Conservation (phyloP, 2,329 filamentous ascomycete species). For the Alternaria viburni region DNA sequence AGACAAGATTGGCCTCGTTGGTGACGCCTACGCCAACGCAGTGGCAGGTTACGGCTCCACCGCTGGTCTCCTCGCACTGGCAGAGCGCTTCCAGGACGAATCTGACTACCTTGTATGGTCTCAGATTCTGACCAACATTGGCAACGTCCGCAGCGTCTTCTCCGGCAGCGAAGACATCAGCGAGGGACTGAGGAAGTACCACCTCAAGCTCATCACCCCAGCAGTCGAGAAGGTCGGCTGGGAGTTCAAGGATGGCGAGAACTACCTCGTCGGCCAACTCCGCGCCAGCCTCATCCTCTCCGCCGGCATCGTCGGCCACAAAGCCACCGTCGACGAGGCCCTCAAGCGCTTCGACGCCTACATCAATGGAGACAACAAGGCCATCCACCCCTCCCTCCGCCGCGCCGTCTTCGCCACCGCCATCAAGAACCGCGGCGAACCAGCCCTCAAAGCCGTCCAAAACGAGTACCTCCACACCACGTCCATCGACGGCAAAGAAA, state of each 20-base stretch:
- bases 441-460: constrained; percentile 77
- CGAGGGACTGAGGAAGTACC: constrained; percentile 77
- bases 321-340: constrained; percentile 74
- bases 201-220: constrained; percentile 74
- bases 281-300: constrained; percentile 79
- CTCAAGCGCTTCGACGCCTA: constrained; percentile 82
- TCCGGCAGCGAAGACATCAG: constrained; percentile 74
- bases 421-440: constrained; percentile 72
- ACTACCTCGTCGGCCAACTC: constrained; percentile 81
- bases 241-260: constrained; percentile 78
- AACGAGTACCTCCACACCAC: constrained; percentile 83
- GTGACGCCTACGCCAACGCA: constrained; percentile 87
- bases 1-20: constrained; percentile 92
- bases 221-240: constrained; percentile 84
- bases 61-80: constrained; percentile 78
- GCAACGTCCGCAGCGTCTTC: constrained; percentile 83
- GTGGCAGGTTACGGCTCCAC: constrained; percentile 86
- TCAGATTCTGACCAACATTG: constrained; percentile 79
- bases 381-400: constrained; percentile 83
- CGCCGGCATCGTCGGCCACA: constrained; percentile 78
- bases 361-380: constrained; percentile 67
- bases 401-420: constrained; percentile 80
- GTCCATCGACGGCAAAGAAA: constrained; percentile 89
- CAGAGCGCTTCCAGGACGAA: constrained; percentile 84
- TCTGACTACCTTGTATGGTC: constrained; percentile 88